Conservation (phyloP, 1,139 yeast species). For the Scheffersomyces parashehatae region DNA sequence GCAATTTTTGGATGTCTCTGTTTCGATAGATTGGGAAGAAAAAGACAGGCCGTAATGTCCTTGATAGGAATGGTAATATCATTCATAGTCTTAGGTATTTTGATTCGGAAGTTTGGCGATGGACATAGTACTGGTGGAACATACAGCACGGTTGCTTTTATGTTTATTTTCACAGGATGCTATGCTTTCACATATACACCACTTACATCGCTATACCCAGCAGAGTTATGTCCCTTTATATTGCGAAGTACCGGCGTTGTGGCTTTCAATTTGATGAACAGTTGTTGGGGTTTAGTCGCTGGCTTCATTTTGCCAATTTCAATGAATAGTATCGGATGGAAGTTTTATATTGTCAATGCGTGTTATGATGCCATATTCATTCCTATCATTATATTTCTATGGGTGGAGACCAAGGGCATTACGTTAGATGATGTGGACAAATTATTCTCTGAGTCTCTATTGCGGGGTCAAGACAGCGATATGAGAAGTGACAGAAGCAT, state of each 20-base stretch:
- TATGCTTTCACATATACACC: conserved; percentile 16
- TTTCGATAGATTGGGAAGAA: conserved; percentile 14
- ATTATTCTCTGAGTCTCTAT: neutral
- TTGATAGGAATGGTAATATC: conserved; percentile 9
- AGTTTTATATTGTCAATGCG: conserved; percentile 7
- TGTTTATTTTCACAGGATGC: conserved; percentile 17
- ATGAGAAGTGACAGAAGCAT: neutral
- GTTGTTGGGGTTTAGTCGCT: conserved; percentile 12
- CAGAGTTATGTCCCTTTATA: conserved; percentile 13
- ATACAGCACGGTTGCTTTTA: conserved; percentile 15
- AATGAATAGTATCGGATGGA: neutral
- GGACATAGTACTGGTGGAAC: conserved; percentile 12
- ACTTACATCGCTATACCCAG: conserved; percentile 9
- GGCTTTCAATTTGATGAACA: conserved; percentile 6
- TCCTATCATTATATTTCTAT: conserved; percentile 9
- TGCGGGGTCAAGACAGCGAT: neutral
- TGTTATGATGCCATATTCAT: conserved; percentile 6
- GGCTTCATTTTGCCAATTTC: conserved; percentile 14
- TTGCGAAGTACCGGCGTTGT: conserved; percentile 10
- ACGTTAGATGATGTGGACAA: neutral
- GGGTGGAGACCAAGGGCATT: conserved; percentile 16
- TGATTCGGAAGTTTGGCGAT: conserved; percentile 13
- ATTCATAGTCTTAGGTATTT: conserved; percentile 9
- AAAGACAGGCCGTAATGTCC: conserved; percentile 6
- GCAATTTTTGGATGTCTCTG: conserved; percentile 10